Evolutionary conservation across 441 rosid genomes (phyloP), one percentile per base, ranked within the genome.

Genomic region (Euphorbia schlechtendalii): DNA sequence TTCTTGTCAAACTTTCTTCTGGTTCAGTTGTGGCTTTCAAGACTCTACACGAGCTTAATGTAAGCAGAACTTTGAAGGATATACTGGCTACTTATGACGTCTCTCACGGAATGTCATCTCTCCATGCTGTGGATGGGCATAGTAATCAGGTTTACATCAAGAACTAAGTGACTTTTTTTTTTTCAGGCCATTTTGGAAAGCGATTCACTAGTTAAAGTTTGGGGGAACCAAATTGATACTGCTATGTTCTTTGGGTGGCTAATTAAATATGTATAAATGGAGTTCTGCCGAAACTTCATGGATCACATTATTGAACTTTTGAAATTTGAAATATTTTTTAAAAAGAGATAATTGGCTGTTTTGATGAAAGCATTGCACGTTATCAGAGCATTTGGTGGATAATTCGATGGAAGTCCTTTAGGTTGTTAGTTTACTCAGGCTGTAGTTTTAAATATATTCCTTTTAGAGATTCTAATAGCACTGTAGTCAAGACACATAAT

Each of bases 1-100:
- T 91, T 77, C 97, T 95, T 73, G 88, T 78, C 71, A 92, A 85
- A 76, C 87, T 92, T 54, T 77, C 86, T 71, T 80, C 86, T 68
- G 92, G 95, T 73, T 92, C 98, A 65, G 34, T 75, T 69, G 75
- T 79, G 69, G 96, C 95, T 74, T 95, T 95, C 76, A 86, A 71
- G 78, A 78, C 78, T 52, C 81, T 95, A 8, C 82, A 91, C 72
- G 98, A 91, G 77, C 96, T 89, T 67, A 83, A 89, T 63, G 83
- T 88, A 71, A 83, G 89, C 79, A 74, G 80, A 79, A 76, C 76
- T 63, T 71, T 95, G 79, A 95, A 89, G 84, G 96, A 85, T 69
- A 81, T 89, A 59, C 74, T 95, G 73, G 82, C 98, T 59, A 72
- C 79, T 46, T 75, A 72, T 71, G 96, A 88, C 72, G 76, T 85